Percentiles rank a stretch among this genome's conserved stretches.
Conservation (phyloP, 352 stramenopile species). For the Stramenopiles sp. region DNA sequence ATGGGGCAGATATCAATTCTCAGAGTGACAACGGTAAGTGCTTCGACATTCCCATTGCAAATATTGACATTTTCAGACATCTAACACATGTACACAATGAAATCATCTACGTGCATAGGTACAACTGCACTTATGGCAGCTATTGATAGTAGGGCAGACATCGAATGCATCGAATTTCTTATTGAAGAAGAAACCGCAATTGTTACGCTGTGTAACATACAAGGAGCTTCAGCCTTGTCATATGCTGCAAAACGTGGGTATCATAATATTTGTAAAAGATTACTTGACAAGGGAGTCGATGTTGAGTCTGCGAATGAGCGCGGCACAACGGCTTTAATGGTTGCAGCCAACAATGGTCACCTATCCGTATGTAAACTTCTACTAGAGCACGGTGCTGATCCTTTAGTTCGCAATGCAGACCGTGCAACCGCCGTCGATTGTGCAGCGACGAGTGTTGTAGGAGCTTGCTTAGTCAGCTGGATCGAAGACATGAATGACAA, state of each 20-base stretch:
- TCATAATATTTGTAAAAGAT: neutral
- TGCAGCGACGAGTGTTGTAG: constrained; percentile 8
- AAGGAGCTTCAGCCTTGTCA: neutral
- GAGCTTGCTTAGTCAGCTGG: neutral
- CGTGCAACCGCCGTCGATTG: constrained; percentile 8
- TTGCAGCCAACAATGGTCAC: constrained; percentile 5
- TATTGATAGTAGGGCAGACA: neutral
- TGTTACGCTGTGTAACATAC: neutral
- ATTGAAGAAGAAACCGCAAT: neutral
- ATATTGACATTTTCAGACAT: neutral
- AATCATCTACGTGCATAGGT: too few relatives aligned
- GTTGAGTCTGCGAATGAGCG: constrained; percentile 8
- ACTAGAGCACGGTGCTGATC: neutral
- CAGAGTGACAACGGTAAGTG: neutral
- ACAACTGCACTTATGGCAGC: neutral
- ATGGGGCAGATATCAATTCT: constrained; percentile 5
- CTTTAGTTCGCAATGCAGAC: neutral
- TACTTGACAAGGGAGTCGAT: neutral
- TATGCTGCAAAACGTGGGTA: constrained; percentile 6
- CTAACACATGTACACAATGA: too few relatives aligned
- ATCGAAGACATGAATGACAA: neutral
- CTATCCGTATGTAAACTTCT: neutral
- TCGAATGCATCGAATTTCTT: constrained; percentile 4
- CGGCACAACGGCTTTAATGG: constrained; percentile 2
- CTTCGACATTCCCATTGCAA: neutral